These are phyloP conservation scores for Plasmodium falciparum DNA, from an alignment of 169 alveolate species.

Conservation along the genomic window DNA sequence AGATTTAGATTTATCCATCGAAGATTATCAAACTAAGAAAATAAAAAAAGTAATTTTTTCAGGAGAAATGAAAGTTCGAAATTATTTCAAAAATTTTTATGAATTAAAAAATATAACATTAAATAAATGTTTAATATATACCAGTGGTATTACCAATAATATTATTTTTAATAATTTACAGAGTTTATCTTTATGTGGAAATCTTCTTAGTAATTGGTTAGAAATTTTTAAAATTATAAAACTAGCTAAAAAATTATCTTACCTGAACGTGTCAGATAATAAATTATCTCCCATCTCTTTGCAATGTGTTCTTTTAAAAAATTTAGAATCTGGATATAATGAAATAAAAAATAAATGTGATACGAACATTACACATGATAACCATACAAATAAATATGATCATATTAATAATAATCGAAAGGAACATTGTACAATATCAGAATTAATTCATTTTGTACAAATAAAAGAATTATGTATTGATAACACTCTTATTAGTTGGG, in stretches of 20 bases:
- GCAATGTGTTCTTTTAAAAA: conserved; percentile 1
- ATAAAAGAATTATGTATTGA: conserved; percentile 65
- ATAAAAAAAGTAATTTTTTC: conserved; percentile 44
- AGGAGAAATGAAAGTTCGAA: conserved; percentile 46
- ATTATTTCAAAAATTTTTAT: conserved; percentile 43
- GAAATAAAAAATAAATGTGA: too few species aligned
- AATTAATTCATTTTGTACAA: conserved; percentile 39
- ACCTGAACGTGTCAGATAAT: conserved; percentile 59
- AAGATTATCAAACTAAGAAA: conserved; percentile 69
- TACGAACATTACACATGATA: background rate
- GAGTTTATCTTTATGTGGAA: conserved; percentile 55
- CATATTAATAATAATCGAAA: background rate
- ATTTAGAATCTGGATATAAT: background rate
- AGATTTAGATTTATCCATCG: conserved; percentile 48
- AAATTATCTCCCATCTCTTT: conserved; percentile 15
- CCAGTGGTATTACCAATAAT: conserved; percentile 18
- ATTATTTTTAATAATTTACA: conserved; percentile 21
- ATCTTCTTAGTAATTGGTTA: conserved; percentile 43
- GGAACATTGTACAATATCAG: background rate
- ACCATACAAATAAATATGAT: background rate
- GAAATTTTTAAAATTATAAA: conserved; percentile 58
- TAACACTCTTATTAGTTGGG: conserved; percentile 53
- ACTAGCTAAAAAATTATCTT: conserved; percentile 44
- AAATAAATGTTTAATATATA: conserved; percentile 55
- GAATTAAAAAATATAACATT: conserved; percentile 43